Conservation (phyloP, 2,329 filamentous ascomycete genomes). For the Fusarium napiforme region DNA sequence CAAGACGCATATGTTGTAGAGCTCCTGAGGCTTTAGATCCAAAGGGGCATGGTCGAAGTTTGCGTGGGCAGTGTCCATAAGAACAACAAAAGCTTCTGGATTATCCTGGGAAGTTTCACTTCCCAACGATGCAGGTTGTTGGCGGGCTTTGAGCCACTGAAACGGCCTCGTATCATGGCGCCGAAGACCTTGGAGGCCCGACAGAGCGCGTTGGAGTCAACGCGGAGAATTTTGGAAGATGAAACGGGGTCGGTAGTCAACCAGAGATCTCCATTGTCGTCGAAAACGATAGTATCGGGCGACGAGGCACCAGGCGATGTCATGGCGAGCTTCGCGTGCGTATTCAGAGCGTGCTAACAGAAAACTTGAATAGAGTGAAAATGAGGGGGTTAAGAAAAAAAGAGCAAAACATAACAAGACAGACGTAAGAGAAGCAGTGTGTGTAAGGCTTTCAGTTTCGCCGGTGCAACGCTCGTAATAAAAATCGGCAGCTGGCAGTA, state of each 20-base stretch:
- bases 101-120: background rate
- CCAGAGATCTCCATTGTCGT: background rate
- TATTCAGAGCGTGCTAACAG: background rate
- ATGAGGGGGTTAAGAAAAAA: background rate
- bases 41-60: background rate
- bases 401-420: background rate
- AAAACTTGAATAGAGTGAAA: background rate
- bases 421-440: background rate
- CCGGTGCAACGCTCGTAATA: too few relatives aligned
- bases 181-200: background rate
- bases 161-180: background rate
- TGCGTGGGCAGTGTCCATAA: background rate
- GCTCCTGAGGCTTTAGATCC: background rate
- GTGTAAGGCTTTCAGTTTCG: background rate
- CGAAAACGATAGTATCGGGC: background rate
- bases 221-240: background rate
- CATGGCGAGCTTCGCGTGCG: background rate
- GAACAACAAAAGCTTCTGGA: background rate
- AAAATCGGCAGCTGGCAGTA: background rate
- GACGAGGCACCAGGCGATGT: background rate
- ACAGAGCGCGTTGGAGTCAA: background rate
- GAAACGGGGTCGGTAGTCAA: background rate
- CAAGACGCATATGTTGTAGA: background rate
- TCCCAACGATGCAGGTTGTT: background rate
- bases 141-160: background rate